A percentile compares a stretch with the other conserved stretches of the same genome.
These are phyloP conservation scores for Solanum ossicruentum DNA, from an alignment of 257 asterid genomes.

Conservation along the genomic window DNA sequence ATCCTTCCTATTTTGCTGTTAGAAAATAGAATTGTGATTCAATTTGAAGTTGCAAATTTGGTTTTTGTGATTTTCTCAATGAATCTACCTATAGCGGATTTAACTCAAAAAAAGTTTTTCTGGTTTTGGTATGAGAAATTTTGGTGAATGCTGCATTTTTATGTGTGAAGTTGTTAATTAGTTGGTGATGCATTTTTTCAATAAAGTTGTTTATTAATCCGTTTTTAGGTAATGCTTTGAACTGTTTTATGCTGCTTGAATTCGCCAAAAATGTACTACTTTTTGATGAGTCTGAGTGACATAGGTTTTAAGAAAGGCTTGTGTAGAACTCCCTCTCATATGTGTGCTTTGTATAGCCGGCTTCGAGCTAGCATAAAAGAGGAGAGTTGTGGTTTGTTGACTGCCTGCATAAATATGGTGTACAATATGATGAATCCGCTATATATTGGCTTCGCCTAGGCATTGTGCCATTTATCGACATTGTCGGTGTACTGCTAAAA, in stretches of 20 bases:
- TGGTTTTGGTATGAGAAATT: background rate
- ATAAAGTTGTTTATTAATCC: background rate
- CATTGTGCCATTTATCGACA: background rate
- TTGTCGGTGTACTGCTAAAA: background rate
- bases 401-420: background rate
- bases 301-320: background rate
- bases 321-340: background rate
- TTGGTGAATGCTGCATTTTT: background rate
- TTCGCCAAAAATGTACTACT: background rate
- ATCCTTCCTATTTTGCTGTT: background rate
- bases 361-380: background rate
- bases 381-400: background rate
- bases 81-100: background rate
- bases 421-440: background rate
- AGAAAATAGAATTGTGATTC: background rate
- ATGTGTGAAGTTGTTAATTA: background rate
- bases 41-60: background rate
- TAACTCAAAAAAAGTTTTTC: background rate
- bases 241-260: background rate
- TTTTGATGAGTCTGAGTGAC: too few species aligned
- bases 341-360: background rate
- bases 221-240: background rate
- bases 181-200: background rate
- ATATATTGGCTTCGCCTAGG: background rate
- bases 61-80: background rate